These are phyloP conservation scores for Cordyceps tenuipes DNA, from an alignment of 2,329 filamentous ascomycete genomes.

Conservation along the genomic window DNA sequence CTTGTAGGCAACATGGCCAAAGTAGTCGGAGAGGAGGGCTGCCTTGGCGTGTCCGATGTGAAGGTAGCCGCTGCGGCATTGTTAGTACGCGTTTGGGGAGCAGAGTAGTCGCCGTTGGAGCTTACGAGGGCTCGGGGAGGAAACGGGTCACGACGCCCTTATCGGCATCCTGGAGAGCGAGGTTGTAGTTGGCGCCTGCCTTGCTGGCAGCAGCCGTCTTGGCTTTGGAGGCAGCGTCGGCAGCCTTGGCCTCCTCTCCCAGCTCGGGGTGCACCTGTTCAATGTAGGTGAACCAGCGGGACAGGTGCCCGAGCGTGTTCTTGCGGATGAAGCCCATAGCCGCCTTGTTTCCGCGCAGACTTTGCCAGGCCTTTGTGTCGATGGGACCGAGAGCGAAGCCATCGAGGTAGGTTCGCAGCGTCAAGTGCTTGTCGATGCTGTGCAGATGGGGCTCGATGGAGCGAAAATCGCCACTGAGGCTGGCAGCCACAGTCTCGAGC, in stretches of 20 bases:
- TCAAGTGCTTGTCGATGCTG: constrained; percentile 79
- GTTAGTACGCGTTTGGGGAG: constrained; percentile 8
- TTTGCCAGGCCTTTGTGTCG: constrained; percentile 77
- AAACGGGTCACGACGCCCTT: constrained; percentile 89
- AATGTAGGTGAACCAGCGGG: constrained; percentile 81
- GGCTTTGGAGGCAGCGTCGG: constrained; percentile 59
- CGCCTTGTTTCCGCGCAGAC: constrained; percentile 76
- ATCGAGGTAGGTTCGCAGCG: constrained; percentile 75
- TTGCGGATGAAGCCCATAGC: constrained; percentile 73
- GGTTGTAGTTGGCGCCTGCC: constrained; percentile 80
- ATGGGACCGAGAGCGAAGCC: constrained; percentile 70
- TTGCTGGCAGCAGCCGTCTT: constrained; percentile 63
- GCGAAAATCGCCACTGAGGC: constrained; percentile 66
- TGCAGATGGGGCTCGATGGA: constrained; percentile 64
- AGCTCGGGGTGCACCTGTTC: constrained; percentile 76
- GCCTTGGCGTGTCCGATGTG: constrained; percentile 96
- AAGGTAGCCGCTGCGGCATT: constrained; percentile 57
- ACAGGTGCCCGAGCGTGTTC: constrained; percentile 65
- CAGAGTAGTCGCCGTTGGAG: constrained; percentile 14
- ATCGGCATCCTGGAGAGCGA: constrained; percentile 74
- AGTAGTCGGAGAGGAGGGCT: constrained; percentile 90
- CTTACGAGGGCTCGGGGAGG: constrained; percentile 83
- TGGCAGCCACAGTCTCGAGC: constrained; percentile 41
- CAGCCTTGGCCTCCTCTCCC: constrained; percentile 58
- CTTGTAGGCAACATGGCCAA: constrained; percentile 86